Base-by-base conservation (phyloP, 202 grass and related monocot species). In the Bolboschoenoplectus hybrid region DNA sequence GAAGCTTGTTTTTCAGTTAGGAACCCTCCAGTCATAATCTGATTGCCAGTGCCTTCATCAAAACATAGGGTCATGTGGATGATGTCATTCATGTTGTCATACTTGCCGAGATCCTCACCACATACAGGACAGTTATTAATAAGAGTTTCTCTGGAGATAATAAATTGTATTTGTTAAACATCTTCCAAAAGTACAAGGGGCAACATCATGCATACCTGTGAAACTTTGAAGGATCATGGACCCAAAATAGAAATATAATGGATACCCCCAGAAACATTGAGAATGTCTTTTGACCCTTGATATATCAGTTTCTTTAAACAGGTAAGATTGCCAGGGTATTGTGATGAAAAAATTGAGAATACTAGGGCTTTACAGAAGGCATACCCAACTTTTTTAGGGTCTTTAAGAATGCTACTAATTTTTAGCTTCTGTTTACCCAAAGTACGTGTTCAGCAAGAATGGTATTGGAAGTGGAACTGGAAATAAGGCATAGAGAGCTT, bases 41-140 rank as follows among this genome's bases (percentile, higher is more conserved):
- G 97, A 90, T 94, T 96, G 81, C 93, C 97, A 82, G 93, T 98
- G 81, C 97, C 97, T 88, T 98, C 97, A 74, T 98, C 97, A 64
- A 98, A 98, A 86, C 97, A 98, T 82, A 98, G 88, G 71, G 87
- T 96, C 93, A 98, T 96, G 86, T 98, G 97, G 84, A 98, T 94
- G 86, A 98, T 92, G 84, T 98, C 97, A 78, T 98, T 98, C 89
- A 96, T 96, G 74, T 94, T 94, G 85, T 92, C 89, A 75, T 92
- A 88, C 83, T 90, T 96, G 38, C 93, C 97, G 67, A 98, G 93
- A 94, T 76, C 82, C 86, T 98, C 96, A 88, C 97, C 97, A 81
- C 97, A 96, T 16, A 98, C 97, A 85, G 93, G 97, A 71, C 97
- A 98, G 66, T 85, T 96, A 66, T 89, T 94, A 74, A 98, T 96